Conservation (phyloP, 768 basidiomycete species). For the Botryobasidium botryosum region DNA sequence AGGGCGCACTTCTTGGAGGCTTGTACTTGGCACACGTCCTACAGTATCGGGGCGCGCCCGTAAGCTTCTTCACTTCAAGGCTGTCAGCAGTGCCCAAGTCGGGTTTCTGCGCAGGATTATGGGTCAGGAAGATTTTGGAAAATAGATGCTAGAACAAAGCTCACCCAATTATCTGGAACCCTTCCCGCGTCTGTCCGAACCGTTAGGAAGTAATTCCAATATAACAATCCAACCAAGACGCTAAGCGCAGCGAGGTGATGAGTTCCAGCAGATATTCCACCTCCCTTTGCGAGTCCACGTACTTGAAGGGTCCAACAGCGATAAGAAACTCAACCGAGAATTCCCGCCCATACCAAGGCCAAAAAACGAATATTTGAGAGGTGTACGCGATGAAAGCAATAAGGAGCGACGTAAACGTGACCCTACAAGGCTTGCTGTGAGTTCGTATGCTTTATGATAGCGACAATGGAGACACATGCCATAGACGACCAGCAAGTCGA, state of each 20-base stretch:
- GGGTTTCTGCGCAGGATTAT: constrained; percentile 40
- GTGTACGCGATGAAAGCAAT: constrained; percentile 82
- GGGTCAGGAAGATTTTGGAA: background rate
- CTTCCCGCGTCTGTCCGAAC: constrained; percentile 70
- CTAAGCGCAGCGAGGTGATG: constrained; percentile 26
- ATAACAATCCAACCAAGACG: constrained; percentile 51
- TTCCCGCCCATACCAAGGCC: constrained; percentile 79
- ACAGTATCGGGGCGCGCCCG: constrained; percentile 71
- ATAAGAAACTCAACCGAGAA: constrained; percentile 56
- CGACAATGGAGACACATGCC: constrained; percentile 13
- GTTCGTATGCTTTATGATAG: background rate
- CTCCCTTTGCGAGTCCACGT: constrained; percentile 19
- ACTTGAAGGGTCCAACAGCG: constrained; percentile 88
- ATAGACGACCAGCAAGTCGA: constrained; percentile 37
- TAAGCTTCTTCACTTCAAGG: constrained; percentile 81
- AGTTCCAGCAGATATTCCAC: constrained; percentile 6
- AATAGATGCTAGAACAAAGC: constrained; percentile 13
- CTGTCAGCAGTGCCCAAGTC: constrained; percentile 47
- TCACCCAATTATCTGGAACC: constrained; percentile 66
- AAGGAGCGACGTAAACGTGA: constrained; percentile 49
- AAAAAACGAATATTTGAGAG: constrained; percentile 75
- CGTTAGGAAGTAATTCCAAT: constrained; percentile 80
- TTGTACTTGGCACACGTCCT: constrained; percentile 73
- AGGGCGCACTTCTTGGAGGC: constrained; percentile 38
- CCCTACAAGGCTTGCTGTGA: constrained; percentile 14